Conservation (phyloP, 2,329 filamentous ascomycete genomes). For the Sporothrix pallida region DNA sequence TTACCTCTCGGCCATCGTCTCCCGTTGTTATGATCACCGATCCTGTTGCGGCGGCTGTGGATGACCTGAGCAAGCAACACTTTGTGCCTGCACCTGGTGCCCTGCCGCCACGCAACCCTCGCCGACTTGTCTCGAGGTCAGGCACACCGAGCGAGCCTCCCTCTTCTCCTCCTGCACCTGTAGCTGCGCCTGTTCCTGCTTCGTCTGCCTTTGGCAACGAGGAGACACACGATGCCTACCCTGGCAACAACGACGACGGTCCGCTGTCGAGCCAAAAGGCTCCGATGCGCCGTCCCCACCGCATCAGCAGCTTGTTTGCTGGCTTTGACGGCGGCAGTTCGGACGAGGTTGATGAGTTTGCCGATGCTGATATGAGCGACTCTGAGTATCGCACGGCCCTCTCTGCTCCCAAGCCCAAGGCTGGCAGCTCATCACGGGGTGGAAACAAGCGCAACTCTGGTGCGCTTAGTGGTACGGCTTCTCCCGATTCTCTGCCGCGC, state of each 20-base stretch:
- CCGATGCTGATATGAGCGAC: slow-evolving; percentile 66
- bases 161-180: slow-evolving; percentile 53
- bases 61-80: slow-evolving; percentile 49
- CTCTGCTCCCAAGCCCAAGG: slow-evolving; percentile 64
- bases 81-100: slow-evolving; percentile 61
- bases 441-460: slow-evolving; percentile 51
- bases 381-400: slow-evolving; percentile 70
- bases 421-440: slow-evolving; percentile 41
- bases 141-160: slow-evolving; percentile 55
- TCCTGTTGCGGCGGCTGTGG: slow-evolving; percentile 42
- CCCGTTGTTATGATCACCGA: slow-evolving; percentile 47
- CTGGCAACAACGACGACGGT: slow-evolving; percentile 80
- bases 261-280: slow-evolving; percentile 67
- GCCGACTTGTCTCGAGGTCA: slow-evolving; percentile 56
- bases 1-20: slow-evolving; percentile 66
- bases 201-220: slow-evolving; percentile 40
- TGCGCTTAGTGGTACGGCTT: slow-evolving; percentile 47
- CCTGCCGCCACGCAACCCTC: slow-evolving; percentile 65
- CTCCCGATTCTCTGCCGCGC: slow-evolving; percentile 48
- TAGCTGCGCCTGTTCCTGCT: background rate
- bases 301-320: slow-evolving; percentile 84
- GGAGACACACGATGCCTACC: slow-evolving; percentile 69
- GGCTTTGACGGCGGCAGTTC: slow-evolving; percentile 78
- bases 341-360: slow-evolving; percentile 68
- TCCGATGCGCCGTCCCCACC: slow-evolving; percentile 70